These are phyloP conservation scores for Pythium brassicae DNA, from an alignment of 352 stramenopile species.

Conservation along the genomic window DNA sequence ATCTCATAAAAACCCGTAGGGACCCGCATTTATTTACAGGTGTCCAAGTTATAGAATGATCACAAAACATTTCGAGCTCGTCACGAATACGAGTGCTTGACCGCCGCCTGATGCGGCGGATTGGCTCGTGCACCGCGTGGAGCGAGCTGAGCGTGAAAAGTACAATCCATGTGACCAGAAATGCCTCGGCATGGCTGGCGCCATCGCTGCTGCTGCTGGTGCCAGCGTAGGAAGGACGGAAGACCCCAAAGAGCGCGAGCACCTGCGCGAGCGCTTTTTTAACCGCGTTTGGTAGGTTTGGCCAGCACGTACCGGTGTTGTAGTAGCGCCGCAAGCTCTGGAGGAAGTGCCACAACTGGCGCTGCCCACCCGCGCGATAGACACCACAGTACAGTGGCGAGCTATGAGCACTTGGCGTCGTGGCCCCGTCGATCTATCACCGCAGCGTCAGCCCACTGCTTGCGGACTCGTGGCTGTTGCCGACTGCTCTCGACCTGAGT, in stretches of 20 bases:
- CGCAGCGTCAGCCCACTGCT: too few species aligned
- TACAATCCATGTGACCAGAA: constrained; percentile 70
- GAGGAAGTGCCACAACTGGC: constrained; percentile 93
- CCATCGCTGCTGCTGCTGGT: constrained; percentile 9
- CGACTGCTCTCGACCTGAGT: too few species aligned
- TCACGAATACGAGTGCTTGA: too few species aligned
- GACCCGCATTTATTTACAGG: neutral
- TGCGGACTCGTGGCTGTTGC: too few species aligned
- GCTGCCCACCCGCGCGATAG: too few species aligned
- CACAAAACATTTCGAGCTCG: too few species aligned
- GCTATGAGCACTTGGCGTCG: too few species aligned
- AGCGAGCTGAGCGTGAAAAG: constrained; percentile 78
- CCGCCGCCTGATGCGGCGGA: too few species aligned
- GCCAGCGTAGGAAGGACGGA: constrained; percentile 69
- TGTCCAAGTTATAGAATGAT: neutral
- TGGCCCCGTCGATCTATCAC: too few species aligned
- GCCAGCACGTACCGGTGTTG: constrained; percentile 94
- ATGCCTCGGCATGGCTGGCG: constrained; percentile 21
- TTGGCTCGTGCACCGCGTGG: constrained; percentile 33
- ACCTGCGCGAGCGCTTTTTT: constrained; percentile 92
- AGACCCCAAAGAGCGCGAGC: constrained; percentile 81
- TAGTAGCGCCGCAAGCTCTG: constrained; percentile 95
- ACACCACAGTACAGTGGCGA: too few species aligned
- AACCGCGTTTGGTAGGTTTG: constrained; percentile 93
- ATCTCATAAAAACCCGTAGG: too few species aligned